Percentiles rank a stretch among this genome's conserved stretches.
These are phyloP conservation scores for Gossypium herbaceum DNA, from an alignment of 345 rosid species.

Conservation along the genomic window DNA sequence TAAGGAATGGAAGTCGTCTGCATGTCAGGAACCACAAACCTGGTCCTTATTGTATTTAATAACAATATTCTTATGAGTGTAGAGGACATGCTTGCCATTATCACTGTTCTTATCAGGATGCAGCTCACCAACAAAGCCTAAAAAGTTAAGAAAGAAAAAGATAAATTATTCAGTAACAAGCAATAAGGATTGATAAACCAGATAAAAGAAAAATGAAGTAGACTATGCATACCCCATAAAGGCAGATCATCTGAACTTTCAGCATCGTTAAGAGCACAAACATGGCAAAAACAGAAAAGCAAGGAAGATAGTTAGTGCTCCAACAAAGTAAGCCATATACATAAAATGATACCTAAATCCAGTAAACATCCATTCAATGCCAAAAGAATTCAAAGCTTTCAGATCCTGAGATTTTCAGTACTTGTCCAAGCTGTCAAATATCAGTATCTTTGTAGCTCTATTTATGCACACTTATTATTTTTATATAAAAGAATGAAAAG, in stretches of 20 bases:
- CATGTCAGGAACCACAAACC: conserved; percentile 43
- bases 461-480: neutral
- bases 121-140: conserved; percentile 87
- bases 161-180: neutral
- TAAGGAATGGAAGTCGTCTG: neutral
- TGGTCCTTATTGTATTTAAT: conserved; percentile 77
- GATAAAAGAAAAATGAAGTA: neutral
- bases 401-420: conserved; percentile 1
- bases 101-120: conserved; percentile 73
- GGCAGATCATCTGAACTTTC: conserved; percentile 89
- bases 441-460: neutral
- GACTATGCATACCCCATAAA: conserved; percentile 67
- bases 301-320: conserved; percentile 25
- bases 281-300: conserved; percentile 19
- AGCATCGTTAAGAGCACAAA: conserved; percentile 23
- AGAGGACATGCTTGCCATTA: conserved; percentile 62
- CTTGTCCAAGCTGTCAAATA: neutral
- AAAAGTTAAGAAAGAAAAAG: conserved; percentile 13
- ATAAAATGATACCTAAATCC: conserved; percentile 5
- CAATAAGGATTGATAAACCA: neutral
- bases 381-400: conserved; percentile 4
- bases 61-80: conserved; percentile 71
- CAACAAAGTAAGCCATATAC: conserved; percentile 7
- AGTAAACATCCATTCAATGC: neutral
- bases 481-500: conserved; percentile 5